Evolutionary conservation across 202 grass and related monocot genomes (phyloP), one percentile per base, ranked within the genome.

Genomic region (Eragrostis tef): DNA sequence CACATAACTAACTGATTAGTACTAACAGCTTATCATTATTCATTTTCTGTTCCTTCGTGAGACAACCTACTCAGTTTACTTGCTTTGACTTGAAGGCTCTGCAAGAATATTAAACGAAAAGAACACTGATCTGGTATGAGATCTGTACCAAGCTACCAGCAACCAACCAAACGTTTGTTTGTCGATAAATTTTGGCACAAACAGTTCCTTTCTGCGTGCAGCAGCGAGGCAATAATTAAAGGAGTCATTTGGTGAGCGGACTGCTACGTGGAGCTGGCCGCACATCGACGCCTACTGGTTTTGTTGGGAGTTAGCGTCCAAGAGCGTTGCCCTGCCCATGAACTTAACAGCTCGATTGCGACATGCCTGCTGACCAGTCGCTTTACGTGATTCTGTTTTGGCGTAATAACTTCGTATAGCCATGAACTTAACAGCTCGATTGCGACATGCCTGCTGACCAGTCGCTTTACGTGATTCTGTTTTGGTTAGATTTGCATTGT

Each of bases 11-110:
- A 66, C 67, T 58, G 48, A 62, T 57, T 75, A 67, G 60, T 66
- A 67, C 36, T 47, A 20, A 9, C 36, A 17, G 4, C 46, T 10
- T 64, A 49, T 52, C 5, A 31, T 49, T 44, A 27, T 61, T 27
- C 45, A 6, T 71, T 46, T 39, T 7, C n/a, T 59, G n/a, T 22
- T 68, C 24, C 16, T 46, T 87, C 69, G 64, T 64, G 17, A 56
- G 79, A 46, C 72, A 64, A 25, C 26, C 48, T 3, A 53, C 34
- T 81, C 26, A 58, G n/a, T 60, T 51, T 14, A 69, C 61, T 88
- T 84, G 86, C 86, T 88, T 84, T 84, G 17, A 74, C 51, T 69
- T 83, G 61, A 84, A 84, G 86, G 16, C 69, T 69, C 69, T 67
- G 61, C 75, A 84, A 79, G 64, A 62, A 9, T 62, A 45, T 49